A percentile compares a stretch with the other conserved stretches of the same genome.
Evolutionary conservation across 371 early-diverging fungal genomes (phyloP).

Genomic region (Nematocida parisii): DNA sequence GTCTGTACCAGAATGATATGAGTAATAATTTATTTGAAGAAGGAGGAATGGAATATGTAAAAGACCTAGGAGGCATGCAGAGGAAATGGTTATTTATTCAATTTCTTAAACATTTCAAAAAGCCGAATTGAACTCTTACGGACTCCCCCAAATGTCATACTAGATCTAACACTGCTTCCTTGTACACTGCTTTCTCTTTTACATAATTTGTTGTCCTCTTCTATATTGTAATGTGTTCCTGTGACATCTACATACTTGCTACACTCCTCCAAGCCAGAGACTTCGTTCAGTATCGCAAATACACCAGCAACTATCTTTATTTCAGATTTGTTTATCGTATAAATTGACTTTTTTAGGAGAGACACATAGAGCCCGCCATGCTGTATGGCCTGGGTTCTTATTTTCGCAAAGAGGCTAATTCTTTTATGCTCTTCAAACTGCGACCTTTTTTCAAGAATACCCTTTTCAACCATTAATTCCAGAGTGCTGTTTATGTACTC

Average conservation of each 20-base stretch:
- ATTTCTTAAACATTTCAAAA: conserved; percentile 49
- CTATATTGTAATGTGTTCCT: conserved; percentile 34
- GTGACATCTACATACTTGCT: conserved; percentile 51
- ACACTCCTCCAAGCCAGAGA: conserved; percentile 50
- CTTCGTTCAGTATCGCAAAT: conserved; percentile 43
- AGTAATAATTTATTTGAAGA: not conserved
- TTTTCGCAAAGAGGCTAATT: conserved; percentile 36
- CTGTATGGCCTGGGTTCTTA: conserved; percentile 40
- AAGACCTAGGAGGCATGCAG: not conserved
- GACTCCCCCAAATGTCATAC: conserved; percentile 47
- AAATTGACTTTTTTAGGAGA: conserved; percentile 35
- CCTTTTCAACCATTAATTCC: conserved; percentile 33
- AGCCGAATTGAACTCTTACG: conserved; percentile 52
- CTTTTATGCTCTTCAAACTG: conserved; percentile 57
- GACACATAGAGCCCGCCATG: conserved; percentile 48
- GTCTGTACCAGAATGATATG: not conserved
- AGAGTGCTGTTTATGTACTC: conserved; percentile 43
- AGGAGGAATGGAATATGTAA: too few relatives aligned
- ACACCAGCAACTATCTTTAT: conserved; percentile 50
- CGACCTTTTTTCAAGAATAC: conserved; percentile 43
- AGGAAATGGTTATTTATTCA: conserved; percentile 31
- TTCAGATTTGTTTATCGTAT: conserved; percentile 40
- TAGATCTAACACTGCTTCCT: conserved; percentile 41
- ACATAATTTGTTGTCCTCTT: conserved; percentile 54
- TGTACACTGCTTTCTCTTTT: conserved; percentile 50